Base-by-base conservation (phyloP, 805 yeast genomes). In the Wickerhamomyces bovis region DNA sequence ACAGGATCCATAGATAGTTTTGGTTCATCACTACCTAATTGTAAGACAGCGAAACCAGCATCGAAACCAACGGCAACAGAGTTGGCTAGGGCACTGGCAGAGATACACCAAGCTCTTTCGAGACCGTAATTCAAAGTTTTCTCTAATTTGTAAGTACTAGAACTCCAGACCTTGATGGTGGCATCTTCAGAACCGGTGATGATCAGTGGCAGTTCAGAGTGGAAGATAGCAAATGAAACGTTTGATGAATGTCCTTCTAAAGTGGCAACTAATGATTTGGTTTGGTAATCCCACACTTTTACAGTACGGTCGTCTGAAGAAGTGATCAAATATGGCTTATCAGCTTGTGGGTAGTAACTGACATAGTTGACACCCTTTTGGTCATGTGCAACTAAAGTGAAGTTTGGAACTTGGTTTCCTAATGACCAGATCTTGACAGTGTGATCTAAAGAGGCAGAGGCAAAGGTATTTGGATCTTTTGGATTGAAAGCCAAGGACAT, bases 141-240 rank as follows among this genome's bases (percentile, higher is more conserved):
- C 69, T 92, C 98, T 54, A 92, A 77, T 69, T 88, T 89, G 71
- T 92, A 94, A 31, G 98, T 89, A 63, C 85, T 85, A 20, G 97
- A 76, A 65, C 88, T 92, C 99, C 99, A 94, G 60, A 94, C 77
- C 63, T 90, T 89, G 55, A 94, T 75, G 10, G 97, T 84, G 44
- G 95, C 89, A 69, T 94, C 99, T 69, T 94, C 99, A 44, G 97
- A 85, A 54, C 99, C 99, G 4, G 97, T 89, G 42, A 94, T 77
- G 53, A 94, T 90, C 54, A 92, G 71, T 20, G 99, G 99, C 61
- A 94, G 75, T 61, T 92, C 95, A n/a, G 97, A 96, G 66, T 94
- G 99, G 83, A 90, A 94, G 31, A 90, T 80, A 8, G 99, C 99
- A 71, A 89, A 94, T 23, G 97, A 89, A 39, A 94, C 99, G 65